phyloP scores from a whole-genome alignment of 192 early-diverging fungal genomes.

The Diversispora eburnea region DNA sequence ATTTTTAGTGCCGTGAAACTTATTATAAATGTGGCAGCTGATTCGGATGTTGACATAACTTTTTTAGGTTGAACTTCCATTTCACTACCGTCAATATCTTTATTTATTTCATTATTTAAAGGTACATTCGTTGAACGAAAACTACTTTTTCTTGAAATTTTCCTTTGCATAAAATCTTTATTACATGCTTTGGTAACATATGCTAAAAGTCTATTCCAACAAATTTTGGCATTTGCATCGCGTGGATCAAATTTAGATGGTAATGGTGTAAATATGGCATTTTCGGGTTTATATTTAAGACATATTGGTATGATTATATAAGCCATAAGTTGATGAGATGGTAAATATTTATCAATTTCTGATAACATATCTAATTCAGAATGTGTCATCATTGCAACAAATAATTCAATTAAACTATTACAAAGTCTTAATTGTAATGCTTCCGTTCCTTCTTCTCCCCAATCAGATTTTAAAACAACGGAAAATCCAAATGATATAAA shows the following conservation, averaged over 20 bases:
- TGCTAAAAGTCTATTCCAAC: slow-evolving; percentile 15
- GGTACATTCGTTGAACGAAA: too few species aligned
- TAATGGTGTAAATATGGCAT: slow-evolving; percentile 36
- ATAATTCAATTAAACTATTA: slow-evolving; percentile 44
- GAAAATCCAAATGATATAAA: slow-evolving; percentile 41
- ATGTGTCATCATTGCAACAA: slow-evolving; percentile 48
- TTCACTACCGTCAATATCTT: background rate
- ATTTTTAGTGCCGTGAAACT: slow-evolving; percentile 53
- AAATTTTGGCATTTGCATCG: slow-evolving; percentile 6
- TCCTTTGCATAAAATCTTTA: background rate
- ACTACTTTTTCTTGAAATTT: too few species aligned
- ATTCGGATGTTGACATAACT: slow-evolving; percentile 15
- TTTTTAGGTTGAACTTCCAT: background rate
- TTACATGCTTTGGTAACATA: slow-evolving; percentile 21
- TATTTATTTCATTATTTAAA: background rate
- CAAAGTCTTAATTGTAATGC: slow-evolving; percentile 37
- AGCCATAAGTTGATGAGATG: slow-evolving; percentile 46
- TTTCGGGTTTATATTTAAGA: slow-evolving; percentile 43
- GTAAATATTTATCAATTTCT: slow-evolving; percentile 41
- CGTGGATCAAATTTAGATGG: slow-evolving; percentile 24
- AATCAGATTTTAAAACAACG: slow-evolving; percentile 37
- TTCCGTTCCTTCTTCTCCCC: slow-evolving; percentile 39
- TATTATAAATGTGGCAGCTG: slow-evolving; percentile 38
- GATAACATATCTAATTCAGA: slow-evolving; percentile 42
- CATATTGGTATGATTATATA: slow-evolving; percentile 50